Evolutionary conservation across 2,329 filamentous ascomycete species (phyloP).

Genomic region (Colletotrichum limetticola): DNA sequence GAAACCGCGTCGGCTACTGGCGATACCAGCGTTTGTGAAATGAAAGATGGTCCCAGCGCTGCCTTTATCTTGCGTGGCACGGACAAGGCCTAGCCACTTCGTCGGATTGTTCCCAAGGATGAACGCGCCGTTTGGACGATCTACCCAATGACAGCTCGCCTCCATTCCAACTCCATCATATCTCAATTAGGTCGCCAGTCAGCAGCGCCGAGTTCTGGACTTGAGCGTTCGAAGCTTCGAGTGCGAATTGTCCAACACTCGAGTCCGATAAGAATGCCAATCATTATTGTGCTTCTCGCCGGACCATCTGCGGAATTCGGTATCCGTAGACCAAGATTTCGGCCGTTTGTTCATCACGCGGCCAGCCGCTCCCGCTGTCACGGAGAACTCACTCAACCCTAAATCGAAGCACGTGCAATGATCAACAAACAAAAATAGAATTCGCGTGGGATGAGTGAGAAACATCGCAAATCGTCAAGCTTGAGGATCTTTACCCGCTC

Average conservation of each 20-base stretch:
- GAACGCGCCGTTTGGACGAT: conserved; percentile 27
- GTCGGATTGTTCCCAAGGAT: conserved; percentile 13
- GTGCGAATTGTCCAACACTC: not conserved
- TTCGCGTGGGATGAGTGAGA: not conserved
- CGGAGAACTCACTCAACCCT: not conserved
- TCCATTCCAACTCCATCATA: not conserved
- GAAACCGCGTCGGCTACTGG: not conserved
- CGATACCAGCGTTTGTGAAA: conserved; percentile 16
- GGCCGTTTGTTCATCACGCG: not conserved
- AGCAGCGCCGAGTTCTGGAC: not conserved
- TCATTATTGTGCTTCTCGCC: not conserved
- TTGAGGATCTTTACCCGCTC: not conserved
- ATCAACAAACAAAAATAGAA: conserved; percentile 4
- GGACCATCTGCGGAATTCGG: not conserved
- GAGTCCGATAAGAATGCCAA: not conserved
- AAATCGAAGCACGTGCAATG: not conserved
- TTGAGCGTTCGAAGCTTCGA: not conserved
- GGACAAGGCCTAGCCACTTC: conserved; percentile 25
- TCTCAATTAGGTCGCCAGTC: not conserved
- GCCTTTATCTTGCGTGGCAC: conserved; percentile 5
- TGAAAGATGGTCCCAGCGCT: conserved; percentile 18
- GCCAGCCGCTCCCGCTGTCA: not conserved
- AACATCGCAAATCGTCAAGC: not conserved
- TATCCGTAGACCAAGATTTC: not conserved
- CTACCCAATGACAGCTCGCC: conserved; percentile 27